Conservation (phyloP, 1,284 basidiomycete genomes). For the Meira miltonrushii region DNA sequence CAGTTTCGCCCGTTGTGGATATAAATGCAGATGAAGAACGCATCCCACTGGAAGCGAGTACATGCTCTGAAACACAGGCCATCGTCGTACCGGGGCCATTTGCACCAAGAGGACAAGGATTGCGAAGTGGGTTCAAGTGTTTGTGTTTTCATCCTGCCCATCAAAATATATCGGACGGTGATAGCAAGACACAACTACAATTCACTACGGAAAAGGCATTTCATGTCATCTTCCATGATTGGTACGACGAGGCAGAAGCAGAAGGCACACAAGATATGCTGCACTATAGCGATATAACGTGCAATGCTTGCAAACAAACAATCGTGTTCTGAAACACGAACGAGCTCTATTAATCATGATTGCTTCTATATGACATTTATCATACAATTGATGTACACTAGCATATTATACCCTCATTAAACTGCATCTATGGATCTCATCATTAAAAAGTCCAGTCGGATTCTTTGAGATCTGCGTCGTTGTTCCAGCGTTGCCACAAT, state of each 20-base stretch:
- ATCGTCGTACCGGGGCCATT: slow-evolving; percentile 4
- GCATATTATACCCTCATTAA: neutral
- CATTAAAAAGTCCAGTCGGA: slow-evolving; percentile 3
- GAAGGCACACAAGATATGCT: slow-evolving; percentile 4
- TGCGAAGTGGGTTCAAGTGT: slow-evolving; percentile 4
- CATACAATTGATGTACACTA: neutral
- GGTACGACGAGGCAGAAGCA: slow-evolving; percentile 6
- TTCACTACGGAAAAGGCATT: neutral
- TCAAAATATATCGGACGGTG: neutral
- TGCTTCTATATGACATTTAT: no score
- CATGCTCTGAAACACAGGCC: slow-evolving; percentile 4
- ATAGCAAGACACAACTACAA: no score
- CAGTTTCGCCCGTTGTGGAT: neutral
- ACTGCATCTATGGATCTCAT: neutral
- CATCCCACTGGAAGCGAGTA: neutral
- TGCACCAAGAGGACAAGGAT: neutral
- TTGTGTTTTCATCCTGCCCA: neutral
- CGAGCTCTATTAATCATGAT: no score
- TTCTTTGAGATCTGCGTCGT: neutral
- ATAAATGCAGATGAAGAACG: neutral
- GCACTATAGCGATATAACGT: slow-evolving; percentile 6
- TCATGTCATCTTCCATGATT: slow-evolving; percentile 10
- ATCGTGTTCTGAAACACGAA: neutral
- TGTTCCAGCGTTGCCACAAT: slow-evolving; percentile 1
- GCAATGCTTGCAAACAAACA: slow-evolving; percentile 7